Base-by-base conservation (phyloP, 768 basidiomycete species). In the Boletus rubropictus region DNA sequence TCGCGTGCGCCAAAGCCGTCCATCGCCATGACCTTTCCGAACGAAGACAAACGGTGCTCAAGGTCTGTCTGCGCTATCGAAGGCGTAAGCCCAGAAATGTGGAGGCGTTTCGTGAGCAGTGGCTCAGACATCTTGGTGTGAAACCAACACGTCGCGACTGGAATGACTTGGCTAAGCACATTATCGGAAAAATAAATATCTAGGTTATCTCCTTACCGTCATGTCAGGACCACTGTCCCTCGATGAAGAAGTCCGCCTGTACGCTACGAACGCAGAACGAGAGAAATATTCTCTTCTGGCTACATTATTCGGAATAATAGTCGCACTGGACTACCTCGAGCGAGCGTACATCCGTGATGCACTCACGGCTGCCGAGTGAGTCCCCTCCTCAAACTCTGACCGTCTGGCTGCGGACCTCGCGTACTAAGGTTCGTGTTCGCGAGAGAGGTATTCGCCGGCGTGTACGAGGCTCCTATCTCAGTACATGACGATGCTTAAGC, bases 401-500 rank as follows among this genome's bases (percentile, higher is more conserved):
- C 20, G 3, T 44, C 29, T 5, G 21, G 12, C 8, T 31, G 11
- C n/a, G 33, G 33, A 37, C 9, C 4, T 38, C 35, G 33, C 9
- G 8, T 42, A 36, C 52, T 55, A 28, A 63, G 51, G 14, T 27
- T 31, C 17, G 7, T 33, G 18, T 32, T 36, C 42, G 37, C 38
- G 49, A 52, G 65, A 78, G 79, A 96, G 93, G 75, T 99, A 98
- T 66, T 92, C 92, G 53, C 94, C 92, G 46, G 93, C 92, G 51
- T 99, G 95, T 65, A 93, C 90, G 12, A 79, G 88, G 33, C 71
- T 99, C n/a, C 69, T 98, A 12, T 89, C 91, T 7, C 93, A 96
- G 68, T 98, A 96, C 74, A 96, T 96, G 79, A 94, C 91, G 0
- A 90, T 96, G 82, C 72, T 93, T 51, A 96, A 92, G 69, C 77